A percentile compares a stretch with the other conserved stretches of the same genome.
Evolutionary conservation across 768 basidiomycete species (phyloP).

Genomic region (Tylopilus intermedius): DNA sequence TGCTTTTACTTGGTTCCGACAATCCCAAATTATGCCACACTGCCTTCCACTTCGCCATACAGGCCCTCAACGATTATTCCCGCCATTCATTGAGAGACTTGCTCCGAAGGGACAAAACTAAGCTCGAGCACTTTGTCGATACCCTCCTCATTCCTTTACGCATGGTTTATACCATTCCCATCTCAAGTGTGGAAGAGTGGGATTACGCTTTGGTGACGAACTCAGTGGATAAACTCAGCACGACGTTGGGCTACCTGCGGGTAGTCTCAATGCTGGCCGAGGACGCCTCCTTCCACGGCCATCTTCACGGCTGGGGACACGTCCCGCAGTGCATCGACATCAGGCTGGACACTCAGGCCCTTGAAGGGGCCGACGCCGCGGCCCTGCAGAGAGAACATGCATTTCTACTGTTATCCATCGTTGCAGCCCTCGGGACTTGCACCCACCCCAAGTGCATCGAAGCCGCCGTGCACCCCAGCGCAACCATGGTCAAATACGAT

Average conservation of each 20-base stretch:
- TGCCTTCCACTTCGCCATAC: neutral
- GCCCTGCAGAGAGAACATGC: neutral
- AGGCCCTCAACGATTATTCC: neutral
- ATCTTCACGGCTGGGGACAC: neutral
- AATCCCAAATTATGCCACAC: neutral
- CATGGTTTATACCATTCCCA: neutral
- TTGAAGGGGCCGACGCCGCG: neutral
- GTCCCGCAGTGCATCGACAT: neutral
- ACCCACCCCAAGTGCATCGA: neutral
- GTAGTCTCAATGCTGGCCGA: neutral
- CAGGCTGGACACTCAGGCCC: neutral
- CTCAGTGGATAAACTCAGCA: neutral
- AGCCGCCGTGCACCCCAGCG: neutral
- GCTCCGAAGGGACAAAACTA: neutral
- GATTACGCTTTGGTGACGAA: neutral
- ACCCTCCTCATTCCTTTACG: neutral
- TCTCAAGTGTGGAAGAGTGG: neutral
- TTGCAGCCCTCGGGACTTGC: neutral
- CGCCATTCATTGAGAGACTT: neutral
- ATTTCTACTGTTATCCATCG: neutral
- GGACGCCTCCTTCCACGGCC: neutral
- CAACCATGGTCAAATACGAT: neutral
- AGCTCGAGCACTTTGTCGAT: neutral
- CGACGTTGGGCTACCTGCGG: neutral
- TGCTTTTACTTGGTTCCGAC: neutral